Base-by-base conservation (phyloP, 2,329 filamentous ascomycete species). In the Pseudogymnoascus sp. region DNA sequence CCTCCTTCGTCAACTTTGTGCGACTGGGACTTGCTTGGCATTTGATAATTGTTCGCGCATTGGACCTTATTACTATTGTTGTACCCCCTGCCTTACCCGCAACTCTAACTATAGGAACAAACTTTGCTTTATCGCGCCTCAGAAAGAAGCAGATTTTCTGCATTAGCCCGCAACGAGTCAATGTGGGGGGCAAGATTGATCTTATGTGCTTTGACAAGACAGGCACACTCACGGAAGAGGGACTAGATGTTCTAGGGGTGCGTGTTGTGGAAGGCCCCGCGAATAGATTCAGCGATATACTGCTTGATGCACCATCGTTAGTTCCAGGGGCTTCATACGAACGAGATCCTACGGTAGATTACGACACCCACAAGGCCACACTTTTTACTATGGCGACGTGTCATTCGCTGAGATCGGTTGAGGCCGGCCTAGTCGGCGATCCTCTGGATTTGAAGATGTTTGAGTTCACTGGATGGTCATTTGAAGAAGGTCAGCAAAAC, bases 121-220 rank as follows among this genome's bases (percentile, higher is more conserved):
- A 93, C 73, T 99, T 99, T 74, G 96, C 95, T 1, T 79, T 99
- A 1, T 88, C 85, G 9, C 86, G 95, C 25, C 80, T 99, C 31
- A 96, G 92, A 76, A 85, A 88, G 67, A 93, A 96, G 74, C 84
- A 92, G 46, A 97, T 99, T 38, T 99, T 96, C 72, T 99, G 95
- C 72, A 99, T 97, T 71, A 97, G 93, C 68, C 95, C 96, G 0
- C 95, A 99, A 72, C 85, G 95, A 70, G 93, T 99, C 63, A 99
- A 97, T 71, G 92, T 99, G 5, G 95, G 90, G 14, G 95, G 96
- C 60, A 97, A 97, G 75, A 79, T 99, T 3, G 95, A 99, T 72
- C 85, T 97, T 9, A 90, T 99, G 77, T 97, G 93, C 75, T 99
- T 99, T 68, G 95, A 99, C 77, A 99, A 99, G 77, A 99, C 95